phyloP scores from a whole-genome alignment of 192 early-diverging fungal species.

The Diversispora eburnea region DNA sequence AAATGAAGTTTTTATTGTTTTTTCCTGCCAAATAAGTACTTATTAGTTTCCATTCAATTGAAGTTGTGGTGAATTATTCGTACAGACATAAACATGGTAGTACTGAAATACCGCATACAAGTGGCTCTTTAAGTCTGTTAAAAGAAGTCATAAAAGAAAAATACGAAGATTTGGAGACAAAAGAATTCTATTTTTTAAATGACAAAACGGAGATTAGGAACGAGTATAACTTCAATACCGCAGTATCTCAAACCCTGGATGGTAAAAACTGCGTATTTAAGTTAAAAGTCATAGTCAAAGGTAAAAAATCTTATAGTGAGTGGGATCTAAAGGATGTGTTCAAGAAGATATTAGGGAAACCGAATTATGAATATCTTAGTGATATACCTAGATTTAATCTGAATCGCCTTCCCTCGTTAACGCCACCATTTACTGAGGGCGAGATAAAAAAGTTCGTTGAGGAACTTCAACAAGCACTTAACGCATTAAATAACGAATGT shows the following conservation, averaged over 20 bases:
- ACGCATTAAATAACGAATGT: conserved; percentile 16
- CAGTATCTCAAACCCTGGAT: neutral
- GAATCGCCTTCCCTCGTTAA: neutral
- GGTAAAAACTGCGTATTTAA: neutral
- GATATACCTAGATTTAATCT: conserved; percentile 10
- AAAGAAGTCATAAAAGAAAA: neutral
- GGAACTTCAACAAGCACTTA: neutral
- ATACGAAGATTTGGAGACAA: neutral
- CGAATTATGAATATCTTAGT: neutral
- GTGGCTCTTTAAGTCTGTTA: neutral
- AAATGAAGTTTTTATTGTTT: neutral
- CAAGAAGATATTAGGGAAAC: conserved; percentile 4
- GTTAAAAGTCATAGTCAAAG: neutral
- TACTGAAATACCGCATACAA: neutral
- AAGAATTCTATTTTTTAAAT: no score
- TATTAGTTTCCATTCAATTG: neutral
- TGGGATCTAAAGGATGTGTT: conserved; percentile 22
- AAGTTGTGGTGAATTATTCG: neutral
- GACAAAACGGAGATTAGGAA: no score
- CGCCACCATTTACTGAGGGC: neutral
- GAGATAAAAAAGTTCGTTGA: neutral
- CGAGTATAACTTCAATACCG: neutral
- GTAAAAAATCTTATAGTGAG: conserved; percentile 24
- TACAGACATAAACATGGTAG: no score
- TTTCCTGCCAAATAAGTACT: neutral